Conservation (phyloP, 2,329 filamentous ascomycete species). For the Fragosphaeria purpurea region DNA sequence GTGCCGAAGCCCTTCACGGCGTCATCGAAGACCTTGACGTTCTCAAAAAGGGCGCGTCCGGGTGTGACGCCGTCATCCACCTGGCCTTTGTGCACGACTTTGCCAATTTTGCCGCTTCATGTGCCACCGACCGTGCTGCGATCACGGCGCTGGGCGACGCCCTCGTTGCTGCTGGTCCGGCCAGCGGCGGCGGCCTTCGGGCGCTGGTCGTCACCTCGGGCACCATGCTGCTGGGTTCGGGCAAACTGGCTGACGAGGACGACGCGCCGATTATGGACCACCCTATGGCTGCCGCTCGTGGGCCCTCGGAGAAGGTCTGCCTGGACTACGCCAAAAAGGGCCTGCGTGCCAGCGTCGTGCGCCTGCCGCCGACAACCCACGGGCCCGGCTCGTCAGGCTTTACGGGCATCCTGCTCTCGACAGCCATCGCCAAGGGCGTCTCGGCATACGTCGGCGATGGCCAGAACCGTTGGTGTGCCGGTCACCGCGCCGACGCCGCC, state of each 20-base stretch:
- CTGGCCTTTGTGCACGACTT: slow-evolving; percentile 34
- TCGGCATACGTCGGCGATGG: slow-evolving; percentile 27
- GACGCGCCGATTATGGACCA: slow-evolving; percentile 11
- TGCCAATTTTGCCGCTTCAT: slow-evolving; percentile 18
- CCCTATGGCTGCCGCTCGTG: slow-evolving; percentile 9
- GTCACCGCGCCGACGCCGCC: slow-evolving; percentile 28
- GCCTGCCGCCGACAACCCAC: slow-evolving; percentile 29
- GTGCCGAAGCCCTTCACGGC: slow-evolving; percentile 24
- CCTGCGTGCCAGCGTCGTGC: slow-evolving; percentile 24
- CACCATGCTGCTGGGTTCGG: slow-evolving; percentile 18
- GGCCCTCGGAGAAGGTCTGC: slow-evolving; percentile 17
- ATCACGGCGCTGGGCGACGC: slow-evolving; percentile 25
- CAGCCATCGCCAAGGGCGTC: slow-evolving; percentile 20
- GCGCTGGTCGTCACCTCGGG: slow-evolving; percentile 28
- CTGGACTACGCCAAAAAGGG: slow-evolving; percentile 19
- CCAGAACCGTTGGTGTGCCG: slow-evolving; percentile 25
- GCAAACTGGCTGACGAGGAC: slow-evolving; percentile 21
- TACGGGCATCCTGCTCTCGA: slow-evolving; percentile 15
- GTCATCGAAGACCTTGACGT: slow-evolving; percentile 24
- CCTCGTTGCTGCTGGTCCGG: slow-evolving; percentile 12
- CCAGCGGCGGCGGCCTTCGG: slow-evolving; percentile 17
- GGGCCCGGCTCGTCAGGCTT: slow-evolving; percentile 25
- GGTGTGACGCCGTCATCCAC: slow-evolving; percentile 28
- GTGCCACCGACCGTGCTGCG: slow-evolving; percentile 22
- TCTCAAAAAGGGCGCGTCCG: slow-evolving; percentile 22